Base-by-base conservation (phyloP, 306 rosid species). In the Sechiopsis laciniata region DNA sequence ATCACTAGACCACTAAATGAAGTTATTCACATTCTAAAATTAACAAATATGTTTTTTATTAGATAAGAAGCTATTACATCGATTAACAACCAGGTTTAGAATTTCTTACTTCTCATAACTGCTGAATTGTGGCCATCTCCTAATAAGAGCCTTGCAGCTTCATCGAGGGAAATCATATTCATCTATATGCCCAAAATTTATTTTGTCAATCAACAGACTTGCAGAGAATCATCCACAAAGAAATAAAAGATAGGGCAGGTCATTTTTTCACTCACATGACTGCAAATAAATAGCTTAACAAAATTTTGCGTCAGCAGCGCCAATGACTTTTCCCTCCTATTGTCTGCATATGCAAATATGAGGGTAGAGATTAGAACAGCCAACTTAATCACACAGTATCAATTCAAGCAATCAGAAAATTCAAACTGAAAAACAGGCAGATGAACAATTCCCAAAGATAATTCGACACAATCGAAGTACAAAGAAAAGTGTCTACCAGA, bases 281-380 rank as follows among this genome's bases (percentile, higher is more conserved):
- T 74, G 75, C 86, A 85, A 16, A 87, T 79, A 65, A 87, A 87
- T 26, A 85, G 85, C 85, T 85, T 87, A 66, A 87, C 81, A 67
- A 87, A 87, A 71, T 81, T 87, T 76, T 82, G 82, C 0, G 89
- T 80, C 58, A 87, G 80, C 48, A 81, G 83, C 12, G 87, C 82
- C 11, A 87, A 82, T 48, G 91, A 85, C 19, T 85, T 87, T 48
- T 85, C 91, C 24, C 83, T 85, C 59, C 83, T 81, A 81, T 81
- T 68, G 37, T 80, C 90, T 86, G 74, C 48, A 75, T 14, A 32
- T 35, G 16, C 50, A 62, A 16, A 35, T 16, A 32, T 16, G 5
- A 4, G 42, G 7, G 7, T n/a, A 10, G 54, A 5, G 20, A 66
- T 10, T 66, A 4, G 32, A 45, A 66, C 55, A 48, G 19, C 37